Conservation (phyloP, 345 rosid species). For the Microthlaspi erraticum region DNA sequence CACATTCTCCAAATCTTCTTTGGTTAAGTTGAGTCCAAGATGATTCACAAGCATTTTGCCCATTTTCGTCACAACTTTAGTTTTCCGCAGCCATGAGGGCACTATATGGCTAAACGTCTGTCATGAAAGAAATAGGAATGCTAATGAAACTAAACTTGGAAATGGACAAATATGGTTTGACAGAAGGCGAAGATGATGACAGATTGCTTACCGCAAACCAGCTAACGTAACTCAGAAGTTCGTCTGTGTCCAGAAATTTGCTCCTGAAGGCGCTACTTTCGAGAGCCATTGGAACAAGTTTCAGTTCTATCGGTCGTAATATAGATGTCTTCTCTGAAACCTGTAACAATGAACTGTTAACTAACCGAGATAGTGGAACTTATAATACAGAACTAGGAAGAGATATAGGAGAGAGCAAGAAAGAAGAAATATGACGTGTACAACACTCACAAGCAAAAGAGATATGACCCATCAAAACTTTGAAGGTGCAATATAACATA, state of each 20-base stretch:
- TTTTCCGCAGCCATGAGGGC: conserved; percentile 74
- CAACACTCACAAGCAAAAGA: conserved; percentile 23
- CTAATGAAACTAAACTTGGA: conserved; percentile 17
- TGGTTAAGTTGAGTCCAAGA: conserved; percentile 79
- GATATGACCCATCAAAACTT: conserved; percentile 14
- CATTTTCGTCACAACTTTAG: conserved; percentile 57
- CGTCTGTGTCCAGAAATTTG: conserved; percentile 90
- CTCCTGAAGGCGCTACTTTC: conserved; percentile 96
- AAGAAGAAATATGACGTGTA: conserved; percentile 13
- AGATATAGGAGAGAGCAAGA: conserved; percentile 20
- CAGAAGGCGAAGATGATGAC: conserved; percentile 23
- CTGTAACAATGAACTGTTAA: conserved; percentile 51
- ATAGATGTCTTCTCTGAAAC: conserved; percentile 91
- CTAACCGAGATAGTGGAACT: conserved; percentile 37
- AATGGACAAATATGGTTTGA: conserved; percentile 15
- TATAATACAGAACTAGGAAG: conserved; percentile 22
- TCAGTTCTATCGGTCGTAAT: conserved; percentile 82
- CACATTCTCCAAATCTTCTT: conserved; percentile 84
- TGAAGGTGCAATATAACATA: conserved; percentile 9
- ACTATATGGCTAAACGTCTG: conserved; percentile 74
- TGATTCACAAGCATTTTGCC: conserved; percentile 87
- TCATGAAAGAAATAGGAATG: conserved; percentile 31
- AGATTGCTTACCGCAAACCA: conserved; percentile 84
- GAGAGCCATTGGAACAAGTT: conserved; percentile 90
- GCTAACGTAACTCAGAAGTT: conserved; percentile 85